These are phyloP conservation scores for Aspergillus sp. DNA, from an alignment of 2,329 filamentous ascomycete species.

Conservation along the genomic window DNA sequence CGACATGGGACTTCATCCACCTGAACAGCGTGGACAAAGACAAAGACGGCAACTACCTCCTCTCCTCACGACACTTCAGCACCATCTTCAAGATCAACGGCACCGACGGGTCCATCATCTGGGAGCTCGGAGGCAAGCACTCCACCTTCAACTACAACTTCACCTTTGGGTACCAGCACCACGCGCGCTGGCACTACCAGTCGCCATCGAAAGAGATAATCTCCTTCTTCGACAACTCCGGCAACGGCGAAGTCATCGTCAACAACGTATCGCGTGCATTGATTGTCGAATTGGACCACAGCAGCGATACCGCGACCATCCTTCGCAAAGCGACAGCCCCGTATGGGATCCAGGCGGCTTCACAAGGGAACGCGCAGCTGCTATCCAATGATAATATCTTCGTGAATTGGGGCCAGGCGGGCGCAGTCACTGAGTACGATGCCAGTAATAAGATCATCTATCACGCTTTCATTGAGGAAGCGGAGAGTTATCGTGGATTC, in stretches of 20 bases:
- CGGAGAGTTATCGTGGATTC: slow-evolving; percentile 45
- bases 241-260: slow-evolving; percentile 44
- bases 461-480: slow-evolving; percentile 41
- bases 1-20: slow-evolving; percentile 56
- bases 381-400: slow-evolving; percentile 57
- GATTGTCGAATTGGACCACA: slow-evolving; percentile 50
- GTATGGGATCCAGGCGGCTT: slow-evolving; percentile 52
- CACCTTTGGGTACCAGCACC: slow-evolving; percentile 54
- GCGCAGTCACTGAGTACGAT: slow-evolving; percentile 42
- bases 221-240: slow-evolving; percentile 58
- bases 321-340: slow-evolving; percentile 46
- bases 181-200: slow-evolving; percentile 51
- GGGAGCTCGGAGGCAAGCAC: slow-evolving; percentile 49
- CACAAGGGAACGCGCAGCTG: slow-evolving; percentile 57
- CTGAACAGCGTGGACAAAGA: slow-evolving; percentile 50
- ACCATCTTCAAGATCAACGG: slow-evolving; percentile 53
- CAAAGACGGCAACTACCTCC: slow-evolving; percentile 47
- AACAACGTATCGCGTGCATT: slow-evolving; percentile 49
- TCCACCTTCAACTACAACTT: slow-evolving; percentile 50
- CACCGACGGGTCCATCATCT: slow-evolving; percentile 49
- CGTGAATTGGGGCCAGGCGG: slow-evolving; percentile 59
- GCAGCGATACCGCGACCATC: slow-evolving; percentile 46
- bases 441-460: slow-evolving; percentile 39
- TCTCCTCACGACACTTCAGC: slow-evolving; percentile 49
- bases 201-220: slow-evolving; percentile 50